phyloP scores from a whole-genome alignment of 73 alveolate species.

The Paramecium sexaurelia region DNA sequence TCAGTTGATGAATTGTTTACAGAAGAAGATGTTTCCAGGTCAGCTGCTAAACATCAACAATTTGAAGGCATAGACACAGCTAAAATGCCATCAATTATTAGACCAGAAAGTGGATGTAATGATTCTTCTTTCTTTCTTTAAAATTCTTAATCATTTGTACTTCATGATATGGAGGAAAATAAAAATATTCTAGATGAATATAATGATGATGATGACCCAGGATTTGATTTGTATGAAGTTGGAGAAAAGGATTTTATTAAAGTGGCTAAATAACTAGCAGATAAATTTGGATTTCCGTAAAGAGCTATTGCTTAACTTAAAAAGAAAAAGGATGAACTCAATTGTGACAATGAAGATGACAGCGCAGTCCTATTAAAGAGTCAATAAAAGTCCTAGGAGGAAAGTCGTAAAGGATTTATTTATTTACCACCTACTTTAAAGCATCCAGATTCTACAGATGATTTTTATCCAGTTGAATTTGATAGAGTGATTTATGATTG shows the following conservation, averaged over 20 bases:
- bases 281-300: conserved; percentile 91
- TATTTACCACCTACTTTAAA: conserved; percentile 89
- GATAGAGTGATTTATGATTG: conserved; percentile 98
- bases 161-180: conserved; percentile 72
- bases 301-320: conserved; percentile 80
- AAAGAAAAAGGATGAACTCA: background rate
- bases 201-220: conserved; percentile 98
- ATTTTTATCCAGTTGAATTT: conserved; percentile 98
- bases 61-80: conserved; percentile 72
- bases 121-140: conserved; percentile 74
- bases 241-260: conserved; percentile 91
- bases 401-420: conserved; percentile 58
- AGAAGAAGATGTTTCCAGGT: conserved; percentile 52
- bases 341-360: conserved; percentile 66
- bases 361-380: conserved; percentile 59
- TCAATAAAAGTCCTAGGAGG: conserved; percentile 65
- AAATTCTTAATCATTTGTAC: conserved; percentile 65
- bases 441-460: conserved; percentile 94
- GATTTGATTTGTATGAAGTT: conserved; percentile 94
- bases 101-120: conserved; percentile 66
- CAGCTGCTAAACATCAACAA: conserved; percentile 68
- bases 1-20: conserved; percentile 33
- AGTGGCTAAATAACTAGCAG: conserved; percentile 93
- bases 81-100: conserved; percentile 77
- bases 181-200: conserved; percentile 89